Percentiles rank a stretch among this genome's conserved stretches.
These are phyloP conservation scores for Melocanna baccifera DNA, from an alignment of 176 grass and related monocot species.

Conservation along the genomic window DNA sequence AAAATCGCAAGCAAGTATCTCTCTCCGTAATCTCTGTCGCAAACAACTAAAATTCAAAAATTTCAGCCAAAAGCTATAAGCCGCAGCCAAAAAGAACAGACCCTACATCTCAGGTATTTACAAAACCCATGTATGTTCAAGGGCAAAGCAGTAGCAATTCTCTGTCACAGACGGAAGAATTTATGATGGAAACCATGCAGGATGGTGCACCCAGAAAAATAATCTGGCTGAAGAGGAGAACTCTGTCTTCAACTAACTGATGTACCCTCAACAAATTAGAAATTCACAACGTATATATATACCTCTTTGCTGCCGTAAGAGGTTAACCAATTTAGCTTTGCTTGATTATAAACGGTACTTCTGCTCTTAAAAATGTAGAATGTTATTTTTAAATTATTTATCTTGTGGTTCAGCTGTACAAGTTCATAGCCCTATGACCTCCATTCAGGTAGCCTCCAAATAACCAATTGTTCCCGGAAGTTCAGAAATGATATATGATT, in stretches of 20 bases:
- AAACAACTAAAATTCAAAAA: too few species aligned
- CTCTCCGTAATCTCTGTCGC: too few species aligned
- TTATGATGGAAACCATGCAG: constrained; percentile 4
- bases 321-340: neutral
- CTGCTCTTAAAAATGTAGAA: neutral
- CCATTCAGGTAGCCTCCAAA: neutral
- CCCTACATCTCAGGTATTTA: constrained; percentile 20
- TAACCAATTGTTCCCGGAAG: neutral
- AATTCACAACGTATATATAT: neutral
- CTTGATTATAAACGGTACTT: constrained; percentile 1
- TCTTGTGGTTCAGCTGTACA: neutral
- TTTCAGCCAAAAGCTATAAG: too few species aligned
- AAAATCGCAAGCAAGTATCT: too few species aligned
- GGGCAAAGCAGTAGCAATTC: constrained; percentile 11
- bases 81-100: too few species aligned
- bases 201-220: constrained; percentile 16
- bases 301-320: neutral
- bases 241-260: constrained; percentile 51
- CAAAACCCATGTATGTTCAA: constrained; percentile 35
- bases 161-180: neutral
- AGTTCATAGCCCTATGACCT: neutral
- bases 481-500: neutral
- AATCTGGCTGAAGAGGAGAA: constrained; percentile 55
- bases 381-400: neutral
- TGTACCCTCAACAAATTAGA: neutral